Evolutionary conservation across 2,329 filamentous ascomycete genomes (phyloP).

Genomic region (Coniella lustricola): DNA sequence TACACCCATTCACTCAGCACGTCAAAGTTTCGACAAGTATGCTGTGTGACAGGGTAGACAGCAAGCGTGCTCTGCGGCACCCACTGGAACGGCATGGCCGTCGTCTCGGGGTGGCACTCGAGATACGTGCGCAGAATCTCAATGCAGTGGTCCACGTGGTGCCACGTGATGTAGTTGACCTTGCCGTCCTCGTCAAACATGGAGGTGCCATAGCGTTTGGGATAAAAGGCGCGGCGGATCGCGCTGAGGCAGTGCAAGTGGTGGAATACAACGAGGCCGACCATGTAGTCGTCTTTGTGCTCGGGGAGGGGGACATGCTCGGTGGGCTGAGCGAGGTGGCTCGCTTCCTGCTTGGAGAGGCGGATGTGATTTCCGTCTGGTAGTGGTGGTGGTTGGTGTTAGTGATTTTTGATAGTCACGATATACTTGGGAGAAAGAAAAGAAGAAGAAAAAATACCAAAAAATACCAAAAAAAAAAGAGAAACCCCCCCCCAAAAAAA

Average conservation of each 20-base stretch:
- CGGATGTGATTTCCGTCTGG: slow-evolving; percentile 5
- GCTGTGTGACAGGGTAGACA: not conserved
- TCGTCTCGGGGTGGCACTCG: slow-evolving; percentile 8
- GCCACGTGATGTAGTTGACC: slow-evolving; percentile 5
- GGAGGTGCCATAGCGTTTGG: slow-evolving; percentile 4
- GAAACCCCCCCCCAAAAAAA: no score
- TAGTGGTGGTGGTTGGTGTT: no score
- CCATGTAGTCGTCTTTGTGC: slow-evolving; percentile 7
- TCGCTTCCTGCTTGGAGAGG: not conserved
- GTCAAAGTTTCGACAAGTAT: slow-evolving; percentile 9
- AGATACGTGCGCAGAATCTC: slow-evolving; percentile 3
- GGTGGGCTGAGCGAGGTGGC: not conserved
- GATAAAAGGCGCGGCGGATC: slow-evolving; percentile 5
- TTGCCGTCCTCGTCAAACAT: slow-evolving; percentile 2
- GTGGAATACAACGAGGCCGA: slow-evolving; percentile 6
- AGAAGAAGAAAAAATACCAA: not conserved
- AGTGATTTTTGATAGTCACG: no score
- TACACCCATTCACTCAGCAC: slow-evolving; percentile 8
- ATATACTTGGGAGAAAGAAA: no score
- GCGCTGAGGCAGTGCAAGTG: slow-evolving; percentile 6
- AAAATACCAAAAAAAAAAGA: no score
- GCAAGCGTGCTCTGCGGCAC: not conserved
- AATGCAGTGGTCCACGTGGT: slow-evolving; percentile 10
- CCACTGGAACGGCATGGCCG: slow-evolving; percentile 7
- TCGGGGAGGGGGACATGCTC: slow-evolving; percentile 5